A percentile compares a stretch with the other conserved stretches of the same genome.
Evolutionary conservation across 208 protist species (phyloP).

Genomic region (Leptomonas pyrrhocoris): DNA sequence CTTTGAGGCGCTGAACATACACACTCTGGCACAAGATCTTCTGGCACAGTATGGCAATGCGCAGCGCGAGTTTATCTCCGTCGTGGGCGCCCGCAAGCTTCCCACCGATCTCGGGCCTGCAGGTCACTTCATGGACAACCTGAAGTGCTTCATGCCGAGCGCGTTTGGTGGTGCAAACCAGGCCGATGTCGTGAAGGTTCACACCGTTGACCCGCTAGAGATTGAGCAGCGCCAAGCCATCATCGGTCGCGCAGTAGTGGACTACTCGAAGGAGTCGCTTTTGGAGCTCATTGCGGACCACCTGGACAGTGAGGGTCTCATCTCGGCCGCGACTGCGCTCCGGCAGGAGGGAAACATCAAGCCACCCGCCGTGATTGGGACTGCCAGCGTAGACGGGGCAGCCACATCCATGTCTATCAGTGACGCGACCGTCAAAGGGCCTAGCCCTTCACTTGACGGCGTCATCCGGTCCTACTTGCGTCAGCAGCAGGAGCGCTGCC

Average conservation of each 20-base stretch:
- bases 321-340: slow-evolving; percentile 48
- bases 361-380: neutral
- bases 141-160: slow-evolving; percentile 63
- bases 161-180: slow-evolving; percentile 54
- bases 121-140: slow-evolving; percentile 84
- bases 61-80: slow-evolving; percentile 80
- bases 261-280: slow-evolving; percentile 79
- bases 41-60: slow-evolving; percentile 69
- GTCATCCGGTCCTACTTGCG: slow-evolving; percentile 80
- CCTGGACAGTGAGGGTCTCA: slow-evolving; percentile 70
- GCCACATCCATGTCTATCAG: slow-evolving; percentile 33
- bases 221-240: slow-evolving; percentile 77
- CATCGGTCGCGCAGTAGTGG: slow-evolving; percentile 70
- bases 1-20: slow-evolving; percentile 81
- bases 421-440: slow-evolving; percentile 24
- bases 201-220: slow-evolving; percentile 48
- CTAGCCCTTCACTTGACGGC: slow-evolving; percentile 48
- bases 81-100: slow-evolving; percentile 68
- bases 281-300: slow-evolving; percentile 74
- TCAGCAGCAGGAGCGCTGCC: slow-evolving; percentile 81
- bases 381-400: neutral
- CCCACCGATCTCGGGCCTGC: slow-evolving; percentile 70
- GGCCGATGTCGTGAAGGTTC: slow-evolving; percentile 46
- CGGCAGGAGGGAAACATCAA: slow-evolving; percentile 48
- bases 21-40: slow-evolving; percentile 69